Evolutionary conservation across 1,284 basidiomycete genomes (phyloP).

Genomic region (Leccinum brunneo-olivaceum): DNA sequence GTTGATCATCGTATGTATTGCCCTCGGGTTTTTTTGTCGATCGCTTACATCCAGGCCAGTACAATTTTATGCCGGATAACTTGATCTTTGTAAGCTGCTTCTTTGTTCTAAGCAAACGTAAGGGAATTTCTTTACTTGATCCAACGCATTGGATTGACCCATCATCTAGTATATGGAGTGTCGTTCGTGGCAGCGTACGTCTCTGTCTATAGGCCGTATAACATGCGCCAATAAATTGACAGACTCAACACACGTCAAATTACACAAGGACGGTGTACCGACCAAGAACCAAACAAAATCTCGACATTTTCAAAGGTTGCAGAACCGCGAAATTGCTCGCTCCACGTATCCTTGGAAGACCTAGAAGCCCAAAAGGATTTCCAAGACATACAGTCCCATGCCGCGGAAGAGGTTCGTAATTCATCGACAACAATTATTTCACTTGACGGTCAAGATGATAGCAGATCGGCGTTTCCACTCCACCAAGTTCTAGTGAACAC

Average conservation of each 20-base stretch:
- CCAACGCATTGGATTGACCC: neutral
- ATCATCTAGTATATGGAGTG: constrained; percentile 51
- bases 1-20: constrained; percentile 44
- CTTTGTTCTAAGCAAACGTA: constrained; percentile 61
- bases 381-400: neutral
- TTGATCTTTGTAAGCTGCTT: constrained; percentile 55
- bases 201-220: neutral
- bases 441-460: constrained; percentile 1
- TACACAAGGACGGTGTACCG: constrained; percentile 41
- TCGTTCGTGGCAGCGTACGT: constrained; percentile 63
- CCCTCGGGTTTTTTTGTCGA: neutral
- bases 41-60: constrained; percentile 32
- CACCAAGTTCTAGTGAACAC: neutral
- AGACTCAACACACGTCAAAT: constrained; percentile 47
- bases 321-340: neutral
- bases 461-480: constrained; percentile 2
- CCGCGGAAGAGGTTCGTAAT: constrained; percentile 13
- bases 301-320: constrained; percentile 10
- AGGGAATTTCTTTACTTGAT: constrained; percentile 16
- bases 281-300: constrained; percentile 31
- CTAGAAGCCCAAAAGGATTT: neutral
- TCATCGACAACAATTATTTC: too few relatives aligned
- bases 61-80: constrained; percentile 48
- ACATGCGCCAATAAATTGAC: constrained; percentile 2
- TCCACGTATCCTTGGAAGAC: constrained; percentile 7